Evolutionary conservation across 495 filamentous ascomycete genomes (phyloP), one percentile per base, ranked within the genome.

Genomic region (Penicillium lividum): DNA sequence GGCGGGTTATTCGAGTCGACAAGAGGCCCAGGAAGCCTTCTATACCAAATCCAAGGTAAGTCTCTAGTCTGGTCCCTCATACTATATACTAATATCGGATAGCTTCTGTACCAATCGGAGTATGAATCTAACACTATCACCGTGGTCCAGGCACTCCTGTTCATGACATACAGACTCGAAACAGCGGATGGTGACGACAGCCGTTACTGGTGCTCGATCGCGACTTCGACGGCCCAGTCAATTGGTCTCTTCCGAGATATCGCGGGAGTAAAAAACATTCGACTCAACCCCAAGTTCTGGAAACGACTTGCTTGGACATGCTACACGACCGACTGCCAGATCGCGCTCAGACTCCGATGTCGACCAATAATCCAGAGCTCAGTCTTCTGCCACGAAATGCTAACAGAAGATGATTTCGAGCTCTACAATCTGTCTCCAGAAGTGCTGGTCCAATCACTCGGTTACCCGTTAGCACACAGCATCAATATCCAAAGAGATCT

Each of bases 221-320:
- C 58, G 11, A 56, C 64, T 11, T 56, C 57, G 9, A 56, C 59
- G 4, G 52, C 61, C 3, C 49, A 51, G 25, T 61, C 56, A 3
- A 61, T 64, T 13, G 55, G 56, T 7, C 58, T 64, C 0, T 58
- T 64, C 15, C 58, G 60, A 34, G 62, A 64, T 9, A 18, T 43
- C 6, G 29, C 54, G 0, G 40, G 40, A 0, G 54, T 27, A 1
- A 47, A 42, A 5, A 58, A 61, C n/a, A 16, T 48, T 9, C 22
- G 38, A 9, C 31, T 58, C 9, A 50, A 46, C 13, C 36, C 57
- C 3, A 64, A 38, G 3, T 50, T 64, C 6, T 61, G 61, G 61
- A 59, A 53, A 50, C 48, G 64, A 31, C 49, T 64, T 7, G 61
- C 64, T 3, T 67, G 64, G 64, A n/a, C 58, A 38, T 67, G 64